Percentiles rank a stretch among this genome's conserved stretches.
Conservation (phyloP, 768 basidiomycete species). For the Hygrophorus russula region DNA sequence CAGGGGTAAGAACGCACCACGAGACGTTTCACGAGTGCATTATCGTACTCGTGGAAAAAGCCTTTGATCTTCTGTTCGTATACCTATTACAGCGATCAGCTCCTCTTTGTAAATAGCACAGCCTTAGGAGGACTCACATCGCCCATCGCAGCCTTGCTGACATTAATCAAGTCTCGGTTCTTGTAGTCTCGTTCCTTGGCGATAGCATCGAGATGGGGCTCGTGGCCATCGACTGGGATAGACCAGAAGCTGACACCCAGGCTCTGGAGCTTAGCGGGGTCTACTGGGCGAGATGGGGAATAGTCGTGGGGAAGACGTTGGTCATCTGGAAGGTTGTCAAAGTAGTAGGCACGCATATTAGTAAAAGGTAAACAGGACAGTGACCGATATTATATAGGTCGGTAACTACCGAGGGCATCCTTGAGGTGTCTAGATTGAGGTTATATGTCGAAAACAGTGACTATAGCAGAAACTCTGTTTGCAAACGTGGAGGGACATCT, state of each 20-base stretch:
- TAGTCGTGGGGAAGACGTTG: conserved; percentile 76
- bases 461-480: too few relatives aligned
- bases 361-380: too few relatives aligned
- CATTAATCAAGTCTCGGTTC: conserved; percentile 72
- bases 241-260: conserved; percentile 61
- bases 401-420: too few relatives aligned
- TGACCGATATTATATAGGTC: too few relatives aligned
- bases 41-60: conserved; percentile 72
- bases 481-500: too few relatives aligned
- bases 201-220: conserved; percentile 45
- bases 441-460: too few relatives aligned
- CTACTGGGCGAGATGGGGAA: conserved; percentile 42
- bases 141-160: conserved; percentile 70
- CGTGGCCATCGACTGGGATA: conserved; percentile 52
- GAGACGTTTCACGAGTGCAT: not conserved
- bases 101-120: not conserved
- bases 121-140: conserved; percentile 32
- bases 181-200: conserved; percentile 68
- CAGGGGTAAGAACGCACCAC: not conserved
- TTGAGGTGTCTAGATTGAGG: too few relatives aligned
- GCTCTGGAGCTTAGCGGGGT: conserved; percentile 31
- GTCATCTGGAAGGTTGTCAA: conserved; percentile 66
- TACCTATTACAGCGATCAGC: conserved; percentile 14
- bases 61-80: conserved; percentile 76
- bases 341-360: conserved; percentile 78